Base-by-base conservation (phyloP, 164 flowering plant genomes). In the Nymphaea thermarum region DNA sequence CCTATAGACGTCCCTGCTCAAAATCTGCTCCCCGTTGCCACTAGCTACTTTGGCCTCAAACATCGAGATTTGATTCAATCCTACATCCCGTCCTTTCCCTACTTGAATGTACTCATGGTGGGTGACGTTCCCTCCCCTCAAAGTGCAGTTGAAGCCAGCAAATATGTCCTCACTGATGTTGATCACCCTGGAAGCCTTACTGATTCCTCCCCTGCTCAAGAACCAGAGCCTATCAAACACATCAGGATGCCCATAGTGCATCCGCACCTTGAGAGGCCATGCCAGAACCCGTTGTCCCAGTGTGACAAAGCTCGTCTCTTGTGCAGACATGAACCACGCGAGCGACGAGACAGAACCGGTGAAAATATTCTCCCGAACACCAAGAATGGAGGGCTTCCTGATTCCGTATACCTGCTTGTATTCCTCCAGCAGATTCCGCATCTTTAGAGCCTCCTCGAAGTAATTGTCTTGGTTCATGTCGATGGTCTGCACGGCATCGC, bases 221-320 rank as follows among this genome's bases (percentile, higher is more conserved):
- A 91, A 91, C 97, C 97, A 93, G 72, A 93, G 85, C 76, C 98
- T 72, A 73, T 93, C 98, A 75, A 93, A 93, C 63, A 93, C 96
- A 78, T 93, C 98, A 7, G 98, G 98, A 66, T 93, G 98, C 60
- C 98, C 98, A 77, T 93, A 93, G 71, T 93, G 98, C 96, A 91
- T 91, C 62, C 98, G 78, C 45, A 91, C 86, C 77, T 93, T 93
- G 68, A 93, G 75, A 65, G 96, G 97, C 67, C 88, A 88, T 69
- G 98, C 98, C 18, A 93, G 80, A 70, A 93, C 97, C 43, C 98
- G 93, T 78, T 93, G 98, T 51, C 89, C 97, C 53, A 93, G 75
- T 8, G 97, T 93, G 73, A 89, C 97, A 78, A 93, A 93, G 76
- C 95, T 93, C 42, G 82, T 88, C 72, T 93, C 98, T 77, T 93